Evolutionary conservation across 768 basidiomycete genomes (phyloP), one percentile per base, ranked within the genome.

Genomic region (Mycena polygramma): DNA sequence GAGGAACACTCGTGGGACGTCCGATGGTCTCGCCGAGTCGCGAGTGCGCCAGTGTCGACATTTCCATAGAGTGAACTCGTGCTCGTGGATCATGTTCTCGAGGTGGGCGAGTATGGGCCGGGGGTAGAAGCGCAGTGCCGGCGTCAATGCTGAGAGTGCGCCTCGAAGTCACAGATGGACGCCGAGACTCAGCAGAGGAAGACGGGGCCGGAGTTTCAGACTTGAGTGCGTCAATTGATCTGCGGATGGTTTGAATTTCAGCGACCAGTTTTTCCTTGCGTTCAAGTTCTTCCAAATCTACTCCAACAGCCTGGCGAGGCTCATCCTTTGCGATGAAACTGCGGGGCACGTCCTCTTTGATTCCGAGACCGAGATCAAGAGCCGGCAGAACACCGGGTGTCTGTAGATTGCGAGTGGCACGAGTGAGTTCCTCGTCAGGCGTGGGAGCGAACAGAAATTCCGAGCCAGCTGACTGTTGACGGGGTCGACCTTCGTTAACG

Each of bases 191-290:
- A 63, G 86, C 83, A 30, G 90, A 85, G 14, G 84, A 86, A 26
- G 90, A 91, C n/a, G 89, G 87, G 22, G 85, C 86, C 20, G 92
- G 91, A 10, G 90, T 91, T 53, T 93, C 93, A 5, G 90, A 85
- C 77, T 91, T 91, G 49, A 95, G 82, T 4, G 88, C 83, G 63
- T 94, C 93, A 76, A 95, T 93, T 13, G 94, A 94, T 74, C 88
- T 85, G 58, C 94, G 89, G 69, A 95, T 93, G 15, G 87, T 91
- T 75, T 92, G 89, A 51, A 95, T 95, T 79, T 95, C 94, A 26
- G 88, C 84, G 53, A 94, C 81, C 7, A 95, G 85, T 54, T 90
- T 88, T 77, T 94, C 88, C 78, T 92, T 93, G 75, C 87, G 87
- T 77, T 86, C 89, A 41, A 91, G 77, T 48, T 91, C 90, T 58